Percentiles rank a stretch among this genome's conserved stretches.
Evolutionary conservation across 2,329 filamentous ascomycete species (phyloP).

Genomic region (Epicoccum sorghinum): DNA sequence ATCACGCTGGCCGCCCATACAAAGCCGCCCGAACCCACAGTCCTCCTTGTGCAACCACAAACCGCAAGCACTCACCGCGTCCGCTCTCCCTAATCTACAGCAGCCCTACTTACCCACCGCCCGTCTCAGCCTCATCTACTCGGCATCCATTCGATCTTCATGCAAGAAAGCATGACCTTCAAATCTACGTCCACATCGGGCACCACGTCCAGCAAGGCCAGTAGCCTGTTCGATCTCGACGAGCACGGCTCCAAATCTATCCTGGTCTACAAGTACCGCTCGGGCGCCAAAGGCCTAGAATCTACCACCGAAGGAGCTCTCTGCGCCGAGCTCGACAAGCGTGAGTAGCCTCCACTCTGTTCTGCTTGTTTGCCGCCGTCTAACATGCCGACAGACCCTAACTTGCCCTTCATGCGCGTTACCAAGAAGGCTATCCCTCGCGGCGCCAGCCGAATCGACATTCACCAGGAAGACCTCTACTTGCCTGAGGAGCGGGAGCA

Average conservation of each 20-base stretch:
- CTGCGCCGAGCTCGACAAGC: slow-evolving; percentile 46
- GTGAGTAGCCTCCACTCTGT: slow-evolving; percentile 28
- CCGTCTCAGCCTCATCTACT: slow-evolving; percentile 37
- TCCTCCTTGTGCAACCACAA: slow-evolving; percentile 29
- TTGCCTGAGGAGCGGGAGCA: slow-evolving; percentile 41
- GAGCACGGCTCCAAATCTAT: slow-evolving; percentile 52
- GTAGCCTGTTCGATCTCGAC: slow-evolving; percentile 53
- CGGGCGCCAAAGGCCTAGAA: slow-evolving; percentile 46
- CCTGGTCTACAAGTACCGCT: slow-evolving; percentile 55
- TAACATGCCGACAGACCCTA: slow-evolving; percentile 46
- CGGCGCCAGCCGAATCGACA: slow-evolving; percentile 53
- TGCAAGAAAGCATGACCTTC: slow-evolving; percentile 48
- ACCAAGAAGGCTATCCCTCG: slow-evolving; percentile 56
- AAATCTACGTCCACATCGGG: slow-evolving; percentile 52
- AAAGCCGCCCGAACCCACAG: slow-evolving; percentile 30
- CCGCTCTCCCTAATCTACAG: slow-evolving; percentile 3
- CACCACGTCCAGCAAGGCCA: slow-evolving; percentile 44
- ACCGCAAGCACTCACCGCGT: slow-evolving; percentile 26
- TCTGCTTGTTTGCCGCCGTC: slow-evolving; percentile 13
- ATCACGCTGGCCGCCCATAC: slow-evolving; percentile 36
- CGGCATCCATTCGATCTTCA: slow-evolving; percentile 18
- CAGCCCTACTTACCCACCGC: slow-evolving; percentile 26
- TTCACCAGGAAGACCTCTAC: slow-evolving; percentile 53
- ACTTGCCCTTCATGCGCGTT: slow-evolving; percentile 49
- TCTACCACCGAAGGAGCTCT: slow-evolving; percentile 54